Evolutionary conservation across 768 basidiomycete species (phyloP).

Genomic region (Vararia minispora): DNA sequence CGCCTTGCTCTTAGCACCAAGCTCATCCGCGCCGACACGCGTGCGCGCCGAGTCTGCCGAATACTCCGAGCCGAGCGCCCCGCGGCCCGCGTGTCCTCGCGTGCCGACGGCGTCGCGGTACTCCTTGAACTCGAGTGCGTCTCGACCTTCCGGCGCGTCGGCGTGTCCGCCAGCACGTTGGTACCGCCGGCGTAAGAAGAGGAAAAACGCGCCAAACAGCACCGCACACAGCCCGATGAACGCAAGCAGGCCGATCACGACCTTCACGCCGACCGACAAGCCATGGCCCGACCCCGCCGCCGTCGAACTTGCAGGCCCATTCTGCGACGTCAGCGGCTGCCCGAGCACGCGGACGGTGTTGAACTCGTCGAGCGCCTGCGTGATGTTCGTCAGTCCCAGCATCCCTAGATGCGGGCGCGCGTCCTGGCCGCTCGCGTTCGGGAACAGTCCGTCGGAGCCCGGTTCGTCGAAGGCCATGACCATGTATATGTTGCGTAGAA

Average conservation of each 20-base stretch:
- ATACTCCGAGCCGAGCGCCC: conserved; percentile 22
- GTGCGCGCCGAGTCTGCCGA: conserved; percentile 23
- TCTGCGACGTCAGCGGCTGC: conserved; percentile 31
- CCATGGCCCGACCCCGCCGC: conserved; percentile 20
- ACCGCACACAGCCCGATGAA: conserved; percentile 45
- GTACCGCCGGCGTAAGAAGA: conserved; percentile 18
- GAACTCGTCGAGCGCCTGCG: conserved; percentile 56
- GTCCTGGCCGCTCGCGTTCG: conserved; percentile 15
- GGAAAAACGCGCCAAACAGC: conserved; percentile 44
- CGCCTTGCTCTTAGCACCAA: conserved; percentile 5
- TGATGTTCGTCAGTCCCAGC: conserved; percentile 49
- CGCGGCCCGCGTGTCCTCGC: conserved; percentile 25
- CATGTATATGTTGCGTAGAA: conserved; percentile 65
- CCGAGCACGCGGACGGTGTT: conserved; percentile 55
- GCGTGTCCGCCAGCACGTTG: conserved; percentile 13
- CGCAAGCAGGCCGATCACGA: conserved; percentile 45
- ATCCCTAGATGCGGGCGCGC: conserved; percentile 43
- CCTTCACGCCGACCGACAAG: conserved; percentile 48
- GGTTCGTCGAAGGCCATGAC: conserved; percentile 60
- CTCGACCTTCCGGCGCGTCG: conserved; percentile 22
- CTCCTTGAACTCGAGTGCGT: conserved; percentile 22
- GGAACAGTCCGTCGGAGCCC: conserved; percentile 33
- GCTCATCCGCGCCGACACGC: conserved; percentile 13
- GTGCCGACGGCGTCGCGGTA: conserved; percentile 12
- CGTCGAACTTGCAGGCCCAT: conserved; percentile 5